These are phyloP conservation scores for Paraglomus occultum DNA, from an alignment of 192 early-diverging fungal genomes.

Conservation along the genomic window DNA sequence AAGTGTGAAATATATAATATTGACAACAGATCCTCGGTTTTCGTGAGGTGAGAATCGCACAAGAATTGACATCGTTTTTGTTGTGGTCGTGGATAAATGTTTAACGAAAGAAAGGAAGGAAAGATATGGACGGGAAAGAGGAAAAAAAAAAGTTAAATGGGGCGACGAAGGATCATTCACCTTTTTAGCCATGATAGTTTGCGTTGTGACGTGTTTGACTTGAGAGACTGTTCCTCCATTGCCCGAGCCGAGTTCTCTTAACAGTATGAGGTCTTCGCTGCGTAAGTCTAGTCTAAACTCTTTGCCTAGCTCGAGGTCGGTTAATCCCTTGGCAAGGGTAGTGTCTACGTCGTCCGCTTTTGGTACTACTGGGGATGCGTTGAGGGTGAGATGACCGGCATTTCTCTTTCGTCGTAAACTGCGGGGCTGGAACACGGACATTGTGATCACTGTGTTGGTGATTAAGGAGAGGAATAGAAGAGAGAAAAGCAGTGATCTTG, in stretches of 20 bases:
- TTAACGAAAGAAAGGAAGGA: not conserved
- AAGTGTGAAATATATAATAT: not conserved
- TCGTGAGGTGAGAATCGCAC: not conserved
- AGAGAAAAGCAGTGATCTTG: no score
- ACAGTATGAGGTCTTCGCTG: conserved; percentile 74
- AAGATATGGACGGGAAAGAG: not conserved
- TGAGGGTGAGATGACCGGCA: conserved; percentile 48
- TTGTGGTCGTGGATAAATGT: not conserved
- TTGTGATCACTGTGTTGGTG: no score
- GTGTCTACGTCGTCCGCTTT: conserved; percentile 22
- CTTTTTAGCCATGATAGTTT: conserved; percentile 93
- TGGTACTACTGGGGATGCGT: conserved; percentile 40
- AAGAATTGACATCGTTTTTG: not conserved
- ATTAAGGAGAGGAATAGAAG: no score
- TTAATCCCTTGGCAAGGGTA: conserved; percentile 39
- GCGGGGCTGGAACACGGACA: no score
- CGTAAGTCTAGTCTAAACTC: conserved; percentile 73
- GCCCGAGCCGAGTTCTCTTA: conserved; percentile 87
- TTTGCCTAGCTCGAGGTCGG: conserved; percentile 64
- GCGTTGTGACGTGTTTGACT: conserved; percentile 83
- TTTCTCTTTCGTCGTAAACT: conserved; percentile 51
- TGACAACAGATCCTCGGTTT: not conserved
- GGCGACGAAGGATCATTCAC: conserved; percentile 40
- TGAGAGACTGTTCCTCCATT: conserved; percentile 88
- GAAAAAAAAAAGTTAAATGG: not conserved